Conservation (phyloP, 345 rosid species). For the Euphorbia tirucalli region DNA sequence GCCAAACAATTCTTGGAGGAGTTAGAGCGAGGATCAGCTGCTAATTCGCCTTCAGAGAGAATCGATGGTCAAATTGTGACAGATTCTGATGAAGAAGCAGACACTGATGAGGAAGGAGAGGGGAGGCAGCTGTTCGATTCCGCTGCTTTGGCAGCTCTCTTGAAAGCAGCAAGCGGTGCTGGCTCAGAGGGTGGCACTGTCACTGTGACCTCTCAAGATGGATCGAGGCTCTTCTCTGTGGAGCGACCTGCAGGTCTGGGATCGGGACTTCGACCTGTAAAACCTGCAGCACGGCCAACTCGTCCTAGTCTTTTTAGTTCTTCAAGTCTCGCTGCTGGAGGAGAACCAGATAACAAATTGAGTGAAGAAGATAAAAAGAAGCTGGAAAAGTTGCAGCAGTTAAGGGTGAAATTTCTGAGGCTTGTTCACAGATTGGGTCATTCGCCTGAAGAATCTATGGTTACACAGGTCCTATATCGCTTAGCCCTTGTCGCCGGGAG, state of each 20-base stretch:
- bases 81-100: slow-evolving; percentile 58
- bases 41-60: slow-evolving; percentile 55
- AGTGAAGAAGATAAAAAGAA: slow-evolving; percentile 84
- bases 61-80: slow-evolving; percentile 79
- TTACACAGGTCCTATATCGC: slow-evolving; percentile 78
- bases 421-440: slow-evolving; percentile 76
- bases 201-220: slow-evolving; percentile 76
- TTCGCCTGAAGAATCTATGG: slow-evolving; percentile 76
- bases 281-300: slow-evolving; percentile 56
- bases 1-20: slow-evolving; percentile 82
- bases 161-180: slow-evolving; percentile 84
- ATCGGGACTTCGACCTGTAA: slow-evolving; percentile 66
- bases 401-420: slow-evolving; percentile 80
- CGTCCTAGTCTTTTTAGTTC: slow-evolving; percentile 53
- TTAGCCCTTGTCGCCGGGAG: slow-evolving; percentile 73
- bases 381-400: slow-evolving; percentile 68
- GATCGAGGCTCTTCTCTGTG: slow-evolving; percentile 84
- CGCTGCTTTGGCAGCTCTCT: slow-evolving; percentile 82
- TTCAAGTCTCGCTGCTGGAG: slow-evolving; percentile 40
- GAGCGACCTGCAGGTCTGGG: slow-evolving; percentile 94
- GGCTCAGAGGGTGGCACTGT: slow-evolving; percentile 59
- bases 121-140: slow-evolving; percentile 86
- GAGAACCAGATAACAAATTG: slow-evolving; percentile 56
- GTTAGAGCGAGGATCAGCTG: slow-evolving; percentile 57
- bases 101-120: slow-evolving; percentile 77